These are phyloP conservation scores for Paecilomyces sp. DNA, from an alignment of 2,329 filamentous ascomycete genomes.

Conservation along the genomic window DNA sequence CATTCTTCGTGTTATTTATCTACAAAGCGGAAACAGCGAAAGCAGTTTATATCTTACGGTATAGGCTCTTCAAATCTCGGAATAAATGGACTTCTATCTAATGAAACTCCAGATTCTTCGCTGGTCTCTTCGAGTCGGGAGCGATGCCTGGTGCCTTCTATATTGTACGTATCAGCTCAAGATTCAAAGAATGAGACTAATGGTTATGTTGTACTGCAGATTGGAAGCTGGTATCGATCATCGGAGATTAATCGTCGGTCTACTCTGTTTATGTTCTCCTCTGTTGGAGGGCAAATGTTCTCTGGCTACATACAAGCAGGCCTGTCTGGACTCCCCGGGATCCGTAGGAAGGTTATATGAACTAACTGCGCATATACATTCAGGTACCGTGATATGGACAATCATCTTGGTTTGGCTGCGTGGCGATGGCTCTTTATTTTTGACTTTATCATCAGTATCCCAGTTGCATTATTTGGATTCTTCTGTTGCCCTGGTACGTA, in stretches of 20 bases:
- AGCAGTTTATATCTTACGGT: neutral
- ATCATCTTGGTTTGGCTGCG: neutral
- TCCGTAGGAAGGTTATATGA: neutral
- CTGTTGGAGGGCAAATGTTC: conserved; percentile 3
- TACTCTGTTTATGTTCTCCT: conserved; percentile 1
- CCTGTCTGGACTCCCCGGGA: neutral
- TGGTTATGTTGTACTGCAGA: neutral
- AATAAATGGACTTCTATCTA: neutral
- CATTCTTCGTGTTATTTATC: conserved; percentile 2
- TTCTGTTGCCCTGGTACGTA: conserved; percentile 1
- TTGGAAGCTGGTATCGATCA: conserved; percentile 3
- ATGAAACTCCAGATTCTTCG: conserved; percentile 1
- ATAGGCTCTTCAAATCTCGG: neutral
- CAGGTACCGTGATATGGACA: conserved; percentile 2
- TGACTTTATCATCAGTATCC: conserved; percentile 1
- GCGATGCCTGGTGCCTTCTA: conserved; percentile 4
- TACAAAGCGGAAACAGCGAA: conserved; percentile 2
- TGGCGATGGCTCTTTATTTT: conserved; percentile 5
- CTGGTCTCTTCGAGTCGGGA: conserved; percentile 4
- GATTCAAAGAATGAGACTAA: neutral
- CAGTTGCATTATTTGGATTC: conserved; percentile 1
- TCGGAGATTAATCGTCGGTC: conserved; percentile 3
- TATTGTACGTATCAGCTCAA: neutral
- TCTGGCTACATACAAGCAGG: conserved; percentile 3
- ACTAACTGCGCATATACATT: neutral